These are phyloP conservation scores for Verbascum thapsus DNA, from an alignment of 257 asterid genomes.

Conservation along the genomic window DNA sequence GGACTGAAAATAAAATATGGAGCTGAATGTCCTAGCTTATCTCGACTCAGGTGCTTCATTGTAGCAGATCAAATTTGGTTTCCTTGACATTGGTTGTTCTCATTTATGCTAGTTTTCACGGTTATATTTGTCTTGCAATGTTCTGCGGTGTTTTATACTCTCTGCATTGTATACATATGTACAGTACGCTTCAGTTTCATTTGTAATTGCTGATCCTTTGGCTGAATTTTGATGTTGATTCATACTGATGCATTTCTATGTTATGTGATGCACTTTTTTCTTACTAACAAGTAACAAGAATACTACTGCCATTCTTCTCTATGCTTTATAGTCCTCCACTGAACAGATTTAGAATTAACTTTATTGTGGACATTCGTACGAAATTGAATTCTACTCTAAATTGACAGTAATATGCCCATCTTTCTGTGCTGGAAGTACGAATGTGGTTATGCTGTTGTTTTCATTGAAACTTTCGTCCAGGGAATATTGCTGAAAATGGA, in stretches of 20 bases:
- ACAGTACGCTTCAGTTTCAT: background rate
- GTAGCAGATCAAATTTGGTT: background rate
- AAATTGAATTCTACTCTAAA: background rate
- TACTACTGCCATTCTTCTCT: background rate
- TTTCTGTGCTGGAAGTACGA: conserved; percentile 1
- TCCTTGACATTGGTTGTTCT: background rate
- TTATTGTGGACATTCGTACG: background rate
- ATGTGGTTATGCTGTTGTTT: conserved; percentile 7
- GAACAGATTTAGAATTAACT: background rate
- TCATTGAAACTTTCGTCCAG: background rate
- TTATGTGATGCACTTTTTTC: too few species aligned
- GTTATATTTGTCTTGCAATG: background rate
- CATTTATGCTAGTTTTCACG: background rate
- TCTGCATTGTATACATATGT: background rate
- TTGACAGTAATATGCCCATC: conserved; percentile 3
- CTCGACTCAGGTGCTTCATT: conserved; percentile 9
- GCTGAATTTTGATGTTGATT: background rate
- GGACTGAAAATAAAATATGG: background rate
- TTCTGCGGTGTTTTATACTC: background rate
- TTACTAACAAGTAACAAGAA: too few species aligned
- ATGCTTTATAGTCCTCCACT: background rate
- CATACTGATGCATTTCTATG: background rate
- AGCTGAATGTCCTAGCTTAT: conserved; percentile 10
- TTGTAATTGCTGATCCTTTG: conserved; percentile 13
- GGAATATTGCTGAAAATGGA: conserved; percentile 4